Evolutionary conservation across 2,329 filamentous ascomycete species (phyloP), one percentile per base, ranked within the genome.

Genomic region (Plenodomus biglobosus): DNA sequence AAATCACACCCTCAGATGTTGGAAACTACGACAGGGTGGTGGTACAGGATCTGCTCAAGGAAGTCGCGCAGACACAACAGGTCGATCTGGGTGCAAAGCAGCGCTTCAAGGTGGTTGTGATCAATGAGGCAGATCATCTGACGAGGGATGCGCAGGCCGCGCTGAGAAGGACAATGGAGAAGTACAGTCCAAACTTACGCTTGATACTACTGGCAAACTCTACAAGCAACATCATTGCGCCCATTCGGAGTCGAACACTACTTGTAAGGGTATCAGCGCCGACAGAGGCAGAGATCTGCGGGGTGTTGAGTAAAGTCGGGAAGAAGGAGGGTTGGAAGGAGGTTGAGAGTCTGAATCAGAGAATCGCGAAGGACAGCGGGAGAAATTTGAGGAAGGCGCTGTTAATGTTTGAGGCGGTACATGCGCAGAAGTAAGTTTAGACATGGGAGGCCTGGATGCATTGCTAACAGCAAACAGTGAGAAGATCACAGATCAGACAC

Each of bases 161-260:
- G 24, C 77, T 99, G 66, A 84, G 94, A 71, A 81, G 94, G 55
- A 99, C 94, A 0, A 99, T 99, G 94, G 94, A 99, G 76, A 99
- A 99, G 74, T 99, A 99, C 79, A 95, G 89, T 65, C 92, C 92
- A 13, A 99, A 99, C 71, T 67, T 99, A 67, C 83, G 94, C 18
- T 75, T 99, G 61, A 97, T 99, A 40, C 77, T 99, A 51, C 77
- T 99, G 51, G 94, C 94, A 40, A 97, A 97, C 71, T 95, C 89
- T 59, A 99, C 94, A 18, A 92, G 92, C 56, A 97, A 97, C 68
- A 99, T 99, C 64, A 99, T 99, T 72, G 92, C 94, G n/a, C 94
- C 94, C 0, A 99, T 99, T 69, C 84, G 92, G 57, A 95, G 89
- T 64, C 82, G 94, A 73, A 96, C 92, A 44, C 78, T 99, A 70